These are phyloP conservation scores for Pichia sp. DNA, from an alignment of 1,139 yeast species.

Conservation along the genomic window DNA sequence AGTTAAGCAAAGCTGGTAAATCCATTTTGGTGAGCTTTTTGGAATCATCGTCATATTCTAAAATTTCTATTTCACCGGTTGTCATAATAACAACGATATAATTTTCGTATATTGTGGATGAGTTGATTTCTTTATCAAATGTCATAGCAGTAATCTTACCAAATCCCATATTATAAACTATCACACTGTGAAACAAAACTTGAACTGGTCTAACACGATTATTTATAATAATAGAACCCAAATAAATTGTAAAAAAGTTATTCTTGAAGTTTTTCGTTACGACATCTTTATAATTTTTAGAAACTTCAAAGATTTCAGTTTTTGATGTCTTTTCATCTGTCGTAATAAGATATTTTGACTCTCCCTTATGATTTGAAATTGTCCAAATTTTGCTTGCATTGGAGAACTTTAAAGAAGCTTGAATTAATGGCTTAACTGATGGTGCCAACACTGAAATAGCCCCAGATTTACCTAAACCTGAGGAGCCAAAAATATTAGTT, in stretches of 20 bases:
- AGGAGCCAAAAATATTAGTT: constrained; percentile 64
- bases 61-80: constrained; percentile 55
- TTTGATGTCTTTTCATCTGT: constrained; percentile 64
- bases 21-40: constrained; percentile 26
- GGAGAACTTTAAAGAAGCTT: constrained; percentile 70
- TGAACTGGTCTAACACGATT: constrained; percentile 66
- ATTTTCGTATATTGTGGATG: constrained; percentile 51
- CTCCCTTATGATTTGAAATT: constrained; percentile 39
- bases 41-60: constrained; percentile 33
- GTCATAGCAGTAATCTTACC: constrained; percentile 36
- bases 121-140: constrained; percentile 47
- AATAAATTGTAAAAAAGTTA: constrained; percentile 63
- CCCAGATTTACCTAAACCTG: constrained; percentile 56
- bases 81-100: constrained; percentile 52
- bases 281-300: constrained; percentile 63
- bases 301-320: constrained; percentile 73
- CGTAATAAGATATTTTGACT: constrained; percentile 62
- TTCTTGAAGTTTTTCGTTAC: constrained; percentile 64
- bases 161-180: constrained; percentile 65
- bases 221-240: constrained; percentile 36
- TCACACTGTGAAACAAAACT: constrained; percentile 65
- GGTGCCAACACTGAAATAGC: constrained; percentile 64
- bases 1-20: constrained; percentile 29
- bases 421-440: constrained; percentile 61
- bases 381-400: constrained; percentile 80